Conservation (phyloP, 1,284 basidiomycete genomes). For the Ustilago nuda region DNA sequence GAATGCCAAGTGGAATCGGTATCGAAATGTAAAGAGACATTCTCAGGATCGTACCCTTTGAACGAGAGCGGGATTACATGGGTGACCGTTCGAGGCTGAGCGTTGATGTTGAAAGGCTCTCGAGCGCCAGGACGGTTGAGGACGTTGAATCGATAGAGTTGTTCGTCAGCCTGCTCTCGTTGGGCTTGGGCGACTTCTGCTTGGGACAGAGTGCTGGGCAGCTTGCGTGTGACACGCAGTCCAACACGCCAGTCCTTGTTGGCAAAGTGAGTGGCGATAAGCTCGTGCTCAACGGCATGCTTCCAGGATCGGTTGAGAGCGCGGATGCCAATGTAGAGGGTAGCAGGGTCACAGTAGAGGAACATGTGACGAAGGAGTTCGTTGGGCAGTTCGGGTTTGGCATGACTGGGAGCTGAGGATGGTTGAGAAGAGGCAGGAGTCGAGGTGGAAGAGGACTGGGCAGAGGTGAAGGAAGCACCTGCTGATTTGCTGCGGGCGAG, state of each 20-base stretch:
- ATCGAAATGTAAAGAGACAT: slow-evolving; percentile 53
- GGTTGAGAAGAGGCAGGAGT: slow-evolving; percentile 27
- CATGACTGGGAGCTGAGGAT: slow-evolving; percentile 26
- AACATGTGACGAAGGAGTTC: slow-evolving; percentile 63
- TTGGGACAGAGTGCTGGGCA: slow-evolving; percentile 31
- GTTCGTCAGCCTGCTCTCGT: slow-evolving; percentile 34
- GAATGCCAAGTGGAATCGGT: slow-evolving; percentile 61
- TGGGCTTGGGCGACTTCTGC: slow-evolving; percentile 30
- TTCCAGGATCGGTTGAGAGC: slow-evolving; percentile 55
- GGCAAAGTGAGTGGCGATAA: slow-evolving; percentile 53
- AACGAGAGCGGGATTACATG: slow-evolving; percentile 60
- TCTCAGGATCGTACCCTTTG: slow-evolving; percentile 46
- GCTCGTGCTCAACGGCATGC: slow-evolving; percentile 50
- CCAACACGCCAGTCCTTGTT: slow-evolving; percentile 58
- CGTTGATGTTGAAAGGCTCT: slow-evolving; percentile 46
- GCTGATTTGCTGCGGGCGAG: slow-evolving; percentile 37
- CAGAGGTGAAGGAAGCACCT: slow-evolving; percentile 28
- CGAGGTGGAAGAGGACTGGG: slow-evolving; percentile 16
- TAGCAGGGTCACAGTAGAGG: slow-evolving; percentile 61
- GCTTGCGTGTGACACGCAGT: slow-evolving; percentile 53
- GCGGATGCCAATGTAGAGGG: slow-evolving; percentile 60
- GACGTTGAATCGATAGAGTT: slow-evolving; percentile 40
- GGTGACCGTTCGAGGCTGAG: slow-evolving; percentile 38
- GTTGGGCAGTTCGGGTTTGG: slow-evolving; percentile 45
- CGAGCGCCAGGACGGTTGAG: slow-evolving; percentile 44